Conservation (phyloP, 1,284 basidiomycete genomes). For the Ustilago shanxiensis region DNA sequence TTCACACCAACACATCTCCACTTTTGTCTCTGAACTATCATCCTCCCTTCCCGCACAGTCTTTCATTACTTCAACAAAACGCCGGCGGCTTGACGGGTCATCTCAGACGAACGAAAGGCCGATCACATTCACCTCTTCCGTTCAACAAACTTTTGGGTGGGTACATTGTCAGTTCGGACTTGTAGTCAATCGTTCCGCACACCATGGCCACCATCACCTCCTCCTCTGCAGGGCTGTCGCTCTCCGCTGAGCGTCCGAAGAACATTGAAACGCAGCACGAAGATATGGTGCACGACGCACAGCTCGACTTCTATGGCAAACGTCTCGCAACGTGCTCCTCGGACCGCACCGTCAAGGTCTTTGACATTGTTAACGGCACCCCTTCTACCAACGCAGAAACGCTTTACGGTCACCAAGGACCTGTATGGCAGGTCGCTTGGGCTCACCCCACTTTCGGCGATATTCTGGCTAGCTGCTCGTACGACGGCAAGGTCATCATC, state of each 20-base stretch:
- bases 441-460: constrained; percentile 92
- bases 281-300: constrained; percentile 83
- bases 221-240: constrained; percentile 38
- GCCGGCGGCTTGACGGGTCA: background rate
- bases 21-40: background rate
- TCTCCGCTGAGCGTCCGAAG: constrained; percentile 55
- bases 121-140: background rate
- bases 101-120: too few relatives aligned
- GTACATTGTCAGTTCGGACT: background rate
- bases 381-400: constrained; percentile 74
- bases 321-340: constrained; percentile 96
- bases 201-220: constrained; percentile 42
- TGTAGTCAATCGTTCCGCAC: background rate
- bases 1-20: constrained; percentile 8
- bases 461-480: constrained; percentile 96
- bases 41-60: background rate
- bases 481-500: constrained; percentile 97
- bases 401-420: constrained; percentile 81
- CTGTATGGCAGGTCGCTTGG: constrained; percentile 99
- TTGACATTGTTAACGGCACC: constrained; percentile 92
- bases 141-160: background rate
- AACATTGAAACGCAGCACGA: constrained; percentile 68
- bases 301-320: constrained; percentile 97
- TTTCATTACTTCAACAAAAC: background rate
- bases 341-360: constrained; percentile 93